Percentiles rank a stretch among this genome's conserved stretches.
Conservation (phyloP, 805 yeast species). For the Metschnikowia amazonensis region DNA sequence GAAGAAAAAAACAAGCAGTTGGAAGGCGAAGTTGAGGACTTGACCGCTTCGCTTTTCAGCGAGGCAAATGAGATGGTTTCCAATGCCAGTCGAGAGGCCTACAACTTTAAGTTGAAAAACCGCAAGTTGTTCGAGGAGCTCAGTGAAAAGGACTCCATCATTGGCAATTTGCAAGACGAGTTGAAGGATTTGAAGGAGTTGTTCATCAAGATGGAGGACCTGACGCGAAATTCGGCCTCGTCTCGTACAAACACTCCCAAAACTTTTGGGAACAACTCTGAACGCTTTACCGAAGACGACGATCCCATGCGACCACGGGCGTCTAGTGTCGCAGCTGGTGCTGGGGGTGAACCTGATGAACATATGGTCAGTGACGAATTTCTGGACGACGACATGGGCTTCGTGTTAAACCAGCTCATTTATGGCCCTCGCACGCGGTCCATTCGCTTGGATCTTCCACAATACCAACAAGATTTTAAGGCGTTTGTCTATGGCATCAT, state of each 20-base stretch:
- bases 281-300: not conserved
- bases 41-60: conserved; percentile 70
- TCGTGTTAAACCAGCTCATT: conserved; percentile 22
- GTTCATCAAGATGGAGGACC: conserved; percentile 52
- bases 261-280: not conserved
- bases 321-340: too few relatives aligned
- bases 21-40: conserved; percentile 73
- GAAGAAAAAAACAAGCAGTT: conserved; percentile 58
- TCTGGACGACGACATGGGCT: conserved; percentile 7
- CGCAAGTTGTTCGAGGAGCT: conserved; percentile 49
- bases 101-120: conserved; percentile 57
- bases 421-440: conserved; percentile 36
- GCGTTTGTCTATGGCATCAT: conserved; percentile 34
- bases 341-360: too few relatives aligned
- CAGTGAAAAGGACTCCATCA: conserved; percentile 64
- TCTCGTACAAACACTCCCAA: conserved; percentile 17
- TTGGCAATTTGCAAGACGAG: conserved; percentile 65
- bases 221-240: conserved; percentile 17
- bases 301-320: not conserved
- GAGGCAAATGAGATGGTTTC: conserved; percentile 86
- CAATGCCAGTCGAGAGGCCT: conserved; percentile 66
- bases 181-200: conserved; percentile 59
- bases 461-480: conserved; percentile 43
- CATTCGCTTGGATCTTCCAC: conserved; percentile 43
- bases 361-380: not conserved